phyloP scores from a whole-genome alignment of 148 eudicot genomes.

The Heliosperma pusillum region DNA sequence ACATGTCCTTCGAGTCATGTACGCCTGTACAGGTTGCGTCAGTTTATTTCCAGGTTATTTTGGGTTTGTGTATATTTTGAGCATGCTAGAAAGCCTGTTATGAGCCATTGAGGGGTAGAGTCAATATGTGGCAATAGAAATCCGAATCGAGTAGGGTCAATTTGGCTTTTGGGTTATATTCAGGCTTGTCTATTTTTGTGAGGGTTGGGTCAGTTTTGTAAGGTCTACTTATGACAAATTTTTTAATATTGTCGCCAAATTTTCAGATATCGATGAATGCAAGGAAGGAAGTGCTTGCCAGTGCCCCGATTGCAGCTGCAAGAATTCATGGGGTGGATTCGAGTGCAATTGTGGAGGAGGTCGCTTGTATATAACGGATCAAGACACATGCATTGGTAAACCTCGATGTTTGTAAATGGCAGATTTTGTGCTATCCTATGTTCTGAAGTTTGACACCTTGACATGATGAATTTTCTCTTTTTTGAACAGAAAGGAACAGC shows the following conservation, averaged over 20 bases:
- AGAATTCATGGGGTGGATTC: slow-evolving; percentile 77
- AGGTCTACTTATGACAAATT: no score
- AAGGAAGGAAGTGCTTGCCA: slow-evolving; percentile 57
- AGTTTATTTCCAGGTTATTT: no score
- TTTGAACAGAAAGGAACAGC: slow-evolving; percentile 47
- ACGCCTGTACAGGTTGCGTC: no score
- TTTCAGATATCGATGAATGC: slow-evolving; percentile 79
- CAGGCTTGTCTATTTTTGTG: no score
- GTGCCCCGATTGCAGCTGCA: slow-evolving; percentile 78
- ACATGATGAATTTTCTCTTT: not conserved
- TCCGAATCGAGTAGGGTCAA: no score
- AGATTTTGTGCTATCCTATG: not conserved
- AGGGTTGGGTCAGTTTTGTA: no score
- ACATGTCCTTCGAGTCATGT: no score
- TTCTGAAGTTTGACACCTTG: not conserved
- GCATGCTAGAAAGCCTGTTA: no score
- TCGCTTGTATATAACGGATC: slow-evolving; percentile 62
- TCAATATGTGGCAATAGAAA: no score
- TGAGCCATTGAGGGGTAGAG: no score
- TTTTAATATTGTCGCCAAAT: not conserved
- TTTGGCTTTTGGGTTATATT: no score
- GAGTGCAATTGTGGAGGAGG: slow-evolving; percentile 69
- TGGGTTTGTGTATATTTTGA: no score
- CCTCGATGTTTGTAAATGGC: not conserved
- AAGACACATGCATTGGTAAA: slow-evolving; percentile 86